Evolutionary conservation across 2,329 filamentous ascomycete genomes (phyloP), one percentile per base, ranked within the genome.

Genomic region (Fusarium neocosmosporiellum): DNA sequence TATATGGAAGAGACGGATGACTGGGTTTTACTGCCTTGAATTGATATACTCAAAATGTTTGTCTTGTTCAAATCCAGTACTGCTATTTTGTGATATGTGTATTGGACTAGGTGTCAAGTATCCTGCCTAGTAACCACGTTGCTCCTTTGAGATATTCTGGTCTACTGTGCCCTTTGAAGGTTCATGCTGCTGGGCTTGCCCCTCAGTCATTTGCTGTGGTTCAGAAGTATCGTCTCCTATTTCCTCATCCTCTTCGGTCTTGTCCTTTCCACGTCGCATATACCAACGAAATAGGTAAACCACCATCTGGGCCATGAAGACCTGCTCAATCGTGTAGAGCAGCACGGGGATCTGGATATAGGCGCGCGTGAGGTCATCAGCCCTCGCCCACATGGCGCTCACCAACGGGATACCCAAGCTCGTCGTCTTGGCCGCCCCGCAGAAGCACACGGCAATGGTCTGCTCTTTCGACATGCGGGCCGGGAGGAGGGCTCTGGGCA

Each of bases 401-500:
- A 89, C 86, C 31, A 94, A 79, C 0, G 92, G 92, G 9, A 94
- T 92, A 0, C 92, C 91, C 65, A 94, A 84, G 4, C 89, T 90
- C 2, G 91, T 91, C 4, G 92, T 93, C 81, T 94, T 94, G 16
- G 92, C 92, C 0, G 92, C 91, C 29, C 90, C 91, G 75, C 91
- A 93, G 80, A 94, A 94, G 74, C 91, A 93, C 16, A 93, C 88
- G 0, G 92, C 91, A 58, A 94, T 88, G 0, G 91, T 88, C 74
- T 93, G 89, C 66, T 88, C 86, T 39, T 87, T 87, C 0, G 86
- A 82, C 78, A 93, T 85, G 75, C 86, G 89, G 37, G 85, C 80
- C 4, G 87, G 79, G 2, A 86, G 86, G 2, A 89, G 36, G 1
- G 81, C 83, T 10, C 81, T 79, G 31, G 79, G 80, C 7, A 85